Evolutionary conservation across 1,284 basidiomycete genomes (phyloP).

Genomic region (Laetiporus sulphureus): DNA sequence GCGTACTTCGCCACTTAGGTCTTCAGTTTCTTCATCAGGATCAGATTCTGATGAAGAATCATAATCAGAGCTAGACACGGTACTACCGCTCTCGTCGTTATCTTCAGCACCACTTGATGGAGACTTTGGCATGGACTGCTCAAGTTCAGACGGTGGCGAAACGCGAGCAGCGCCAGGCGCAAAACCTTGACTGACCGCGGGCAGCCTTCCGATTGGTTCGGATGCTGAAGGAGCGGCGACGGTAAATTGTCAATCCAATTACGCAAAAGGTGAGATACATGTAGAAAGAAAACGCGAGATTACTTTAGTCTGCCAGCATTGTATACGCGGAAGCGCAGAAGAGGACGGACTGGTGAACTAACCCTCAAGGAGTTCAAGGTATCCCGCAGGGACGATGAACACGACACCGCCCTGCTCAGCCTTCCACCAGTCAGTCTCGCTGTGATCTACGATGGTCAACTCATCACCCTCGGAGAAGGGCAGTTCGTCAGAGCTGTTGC

Average conservation of each 20-base stretch:
- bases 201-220: background rate
- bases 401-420: constrained; percentile 78
- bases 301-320: constrained; percentile 67
- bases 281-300: constrained; percentile 42
- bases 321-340: constrained; percentile 54
- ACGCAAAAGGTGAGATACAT: constrained; percentile 30
- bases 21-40: constrained; percentile 34
- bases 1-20: constrained; percentile 37
- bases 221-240: constrained; percentile 1
- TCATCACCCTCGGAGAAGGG: constrained; percentile 76
- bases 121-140: too few species aligned
- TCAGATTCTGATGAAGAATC: constrained; percentile 51
- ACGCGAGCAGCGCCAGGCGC: too few species aligned
- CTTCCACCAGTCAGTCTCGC: constrained; percentile 91
- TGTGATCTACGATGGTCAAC: constrained; percentile 72
- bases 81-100: constrained; percentile 26
- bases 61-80: constrained; percentile 39
- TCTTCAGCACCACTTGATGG: too few species aligned
- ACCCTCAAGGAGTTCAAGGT: constrained; percentile 82
- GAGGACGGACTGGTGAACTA: constrained; percentile 49
- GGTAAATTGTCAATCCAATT: constrained; percentile 17
- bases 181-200: too few species aligned
- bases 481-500: constrained; percentile 70
- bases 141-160: background rate
- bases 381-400: constrained; percentile 85